These are phyloP conservation scores for Aspergillus sp. DNA, from an alignment of 2,329 filamentous ascomycete genomes.

Conservation along the genomic window DNA sequence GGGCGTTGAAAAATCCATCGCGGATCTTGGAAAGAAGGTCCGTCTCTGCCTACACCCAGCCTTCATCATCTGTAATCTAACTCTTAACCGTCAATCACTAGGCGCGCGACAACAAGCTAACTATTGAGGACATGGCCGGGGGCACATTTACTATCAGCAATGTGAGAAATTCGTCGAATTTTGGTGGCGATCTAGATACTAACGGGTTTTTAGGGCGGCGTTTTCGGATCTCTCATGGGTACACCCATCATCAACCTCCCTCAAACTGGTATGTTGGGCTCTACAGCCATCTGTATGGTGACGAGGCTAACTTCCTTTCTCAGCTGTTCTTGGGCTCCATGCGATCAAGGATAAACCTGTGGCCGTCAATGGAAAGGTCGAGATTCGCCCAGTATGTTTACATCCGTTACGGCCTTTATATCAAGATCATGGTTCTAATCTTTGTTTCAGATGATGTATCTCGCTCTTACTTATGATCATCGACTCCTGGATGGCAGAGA, in stretches of 20 bases:
- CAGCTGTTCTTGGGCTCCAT: conserved; percentile 82
- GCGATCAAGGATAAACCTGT: conserved; percentile 94
- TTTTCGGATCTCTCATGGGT: conserved; percentile 95
- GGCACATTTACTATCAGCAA: conserved; percentile 98
- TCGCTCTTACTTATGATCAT: conserved; percentile 96
- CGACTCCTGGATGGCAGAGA: conserved; percentile 91
- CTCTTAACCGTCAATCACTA: conserved; percentile 34
- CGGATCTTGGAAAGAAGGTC: conserved; percentile 94
- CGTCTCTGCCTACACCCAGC: neutral
- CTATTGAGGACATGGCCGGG: conserved; percentile 98
- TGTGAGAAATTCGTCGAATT: conserved; percentile 40
- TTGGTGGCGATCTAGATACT: neutral
- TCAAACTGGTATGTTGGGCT: conserved; percentile 63
- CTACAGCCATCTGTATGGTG: neutral
- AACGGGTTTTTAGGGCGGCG: conserved; percentile 61
- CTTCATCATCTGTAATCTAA: neutral
- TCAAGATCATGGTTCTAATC: conserved; percentile 15
- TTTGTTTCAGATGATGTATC: conserved; percentile 82
- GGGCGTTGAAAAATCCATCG: conserved; percentile 85
- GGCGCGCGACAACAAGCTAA: conserved; percentile 94
- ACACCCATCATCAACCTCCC: conserved; percentile 98
- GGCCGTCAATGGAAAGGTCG: conserved; percentile 87
- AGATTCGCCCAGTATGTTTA: conserved; percentile 71
- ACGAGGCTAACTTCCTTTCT: conserved; percentile 20
- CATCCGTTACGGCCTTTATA: neutral